Evolutionary conservation across 768 basidiomycete species (phyloP).

Genomic region (Pleurotus citrinopileatus): DNA sequence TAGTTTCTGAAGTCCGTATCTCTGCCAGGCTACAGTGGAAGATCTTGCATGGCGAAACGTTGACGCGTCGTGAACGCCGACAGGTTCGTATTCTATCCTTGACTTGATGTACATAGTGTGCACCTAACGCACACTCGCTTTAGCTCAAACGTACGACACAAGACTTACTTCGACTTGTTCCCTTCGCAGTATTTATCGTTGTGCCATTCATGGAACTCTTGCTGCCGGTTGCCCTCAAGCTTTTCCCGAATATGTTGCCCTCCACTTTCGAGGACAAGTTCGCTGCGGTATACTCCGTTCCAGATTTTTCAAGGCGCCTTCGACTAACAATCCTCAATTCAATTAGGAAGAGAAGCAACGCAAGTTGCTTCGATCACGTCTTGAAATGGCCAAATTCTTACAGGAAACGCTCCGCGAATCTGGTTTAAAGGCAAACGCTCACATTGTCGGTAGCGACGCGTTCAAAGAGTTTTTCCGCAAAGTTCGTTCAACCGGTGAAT

Average conservation of each 20-base stretch:
- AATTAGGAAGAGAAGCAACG: slow-evolving; percentile 98
- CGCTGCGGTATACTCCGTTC: slow-evolving; percentile 58
- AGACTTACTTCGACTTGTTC: slow-evolving; percentile 89
- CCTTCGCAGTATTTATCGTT: slow-evolving; percentile 91
- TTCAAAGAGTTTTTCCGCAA: slow-evolving; percentile 99
- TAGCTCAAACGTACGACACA: slow-evolving; percentile 92
- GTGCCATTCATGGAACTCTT: slow-evolving; percentile 99
- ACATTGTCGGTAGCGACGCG: slow-evolving; percentile 90
- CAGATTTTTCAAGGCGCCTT: not conserved
- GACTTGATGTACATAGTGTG: not conserved
- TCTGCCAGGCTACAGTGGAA: slow-evolving; percentile 87
- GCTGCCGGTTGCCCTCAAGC: slow-evolving; percentile 90
- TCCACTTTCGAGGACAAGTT: slow-evolving; percentile 98
- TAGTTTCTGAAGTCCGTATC: slow-evolving; percentile 93
- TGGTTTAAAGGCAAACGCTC: slow-evolving; percentile 86
- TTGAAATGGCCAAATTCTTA: slow-evolving; percentile 99
- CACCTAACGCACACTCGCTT: not conserved
- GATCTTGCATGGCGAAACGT: slow-evolving; percentile 83
- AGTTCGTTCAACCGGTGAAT: slow-evolving; percentile 94
- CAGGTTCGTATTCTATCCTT: slow-evolving; percentile 53
- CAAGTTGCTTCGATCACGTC: slow-evolving; percentile 88
- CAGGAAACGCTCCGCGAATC: slow-evolving; percentile 97
- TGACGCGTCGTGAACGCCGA: slow-evolving; percentile 91
- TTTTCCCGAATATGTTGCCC: slow-evolving; percentile 99
- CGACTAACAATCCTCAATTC: too few species aligned